Percentiles rank a stretch among this genome's conserved stretches.
phyloP scores from a whole-genome alignment of 2,329 filamentous ascomycete genomes.

The Botryosphaeria agaves region DNA sequence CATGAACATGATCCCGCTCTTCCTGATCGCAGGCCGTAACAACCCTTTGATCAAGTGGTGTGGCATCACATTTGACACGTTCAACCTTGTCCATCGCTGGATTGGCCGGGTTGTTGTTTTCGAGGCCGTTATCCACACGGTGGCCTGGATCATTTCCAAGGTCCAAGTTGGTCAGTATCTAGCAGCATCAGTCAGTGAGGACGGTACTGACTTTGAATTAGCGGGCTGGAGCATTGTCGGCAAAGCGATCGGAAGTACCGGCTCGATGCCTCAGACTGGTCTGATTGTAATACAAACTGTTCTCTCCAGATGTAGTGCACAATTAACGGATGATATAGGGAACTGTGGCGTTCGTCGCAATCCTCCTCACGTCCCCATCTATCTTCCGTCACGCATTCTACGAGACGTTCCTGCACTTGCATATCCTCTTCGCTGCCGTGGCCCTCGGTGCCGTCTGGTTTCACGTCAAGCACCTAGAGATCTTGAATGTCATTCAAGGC shows the following conservation, averaged over 20 bases:
- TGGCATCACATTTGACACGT: conserved; percentile 64
- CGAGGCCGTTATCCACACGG: conserved; percentile 48
- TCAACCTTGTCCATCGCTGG: conserved; percentile 70
- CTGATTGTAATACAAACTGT: conserved; percentile 35
- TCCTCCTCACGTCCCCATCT: conserved; percentile 52
- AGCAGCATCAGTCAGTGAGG: conserved; percentile 14
- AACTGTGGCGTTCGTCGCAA: conserved; percentile 40
- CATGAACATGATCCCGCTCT: conserved; percentile 65
- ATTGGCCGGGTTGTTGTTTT: conserved; percentile 58
- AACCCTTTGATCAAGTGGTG: conserved; percentile 59
- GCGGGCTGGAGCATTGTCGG: conserved; percentile 32
- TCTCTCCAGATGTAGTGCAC: background rate
- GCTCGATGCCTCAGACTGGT: conserved; percentile 40
- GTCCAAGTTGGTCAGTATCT: conserved; percentile 14
- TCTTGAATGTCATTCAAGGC: conserved; percentile 42
- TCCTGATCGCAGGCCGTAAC: conserved; percentile 58
- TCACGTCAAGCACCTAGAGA: conserved; percentile 37
- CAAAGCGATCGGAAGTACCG: conserved; percentile 18
- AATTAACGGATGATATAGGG: conserved; percentile 21
- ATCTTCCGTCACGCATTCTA: conserved; percentile 63
- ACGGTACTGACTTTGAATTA: background rate
- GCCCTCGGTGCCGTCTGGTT: conserved; percentile 49
- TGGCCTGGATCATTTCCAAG: conserved; percentile 37
- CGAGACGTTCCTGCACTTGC: conserved; percentile 57
- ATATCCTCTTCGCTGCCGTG: conserved; percentile 46